Evolutionary conservation across 495 filamentous ascomycete genomes (phyloP).

Genomic region (Penicillium nucicola): DNA sequence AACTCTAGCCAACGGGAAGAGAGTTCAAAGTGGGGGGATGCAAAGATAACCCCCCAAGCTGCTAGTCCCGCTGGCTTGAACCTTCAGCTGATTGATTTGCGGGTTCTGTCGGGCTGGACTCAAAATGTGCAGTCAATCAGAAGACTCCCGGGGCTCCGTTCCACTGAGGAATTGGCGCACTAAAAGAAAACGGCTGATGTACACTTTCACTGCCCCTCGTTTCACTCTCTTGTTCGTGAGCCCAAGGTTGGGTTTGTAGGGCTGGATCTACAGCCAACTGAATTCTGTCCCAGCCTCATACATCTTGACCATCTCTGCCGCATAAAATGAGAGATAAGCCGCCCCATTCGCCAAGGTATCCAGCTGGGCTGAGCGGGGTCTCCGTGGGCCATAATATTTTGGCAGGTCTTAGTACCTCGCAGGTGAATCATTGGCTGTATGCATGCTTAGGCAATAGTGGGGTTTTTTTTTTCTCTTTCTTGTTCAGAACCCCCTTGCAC

Average conservation of each 20-base stretch:
- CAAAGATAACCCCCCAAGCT: not conserved
- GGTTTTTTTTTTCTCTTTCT: no score
- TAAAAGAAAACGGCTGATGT: conserved; percentile 13
- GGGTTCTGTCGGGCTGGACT: conserved; percentile 9
- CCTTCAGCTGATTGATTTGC: conserved; percentile 18
- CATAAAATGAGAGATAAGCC: no score
- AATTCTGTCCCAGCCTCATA: not conserved
- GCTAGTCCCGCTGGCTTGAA: conserved; percentile 15
- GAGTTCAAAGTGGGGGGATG: conserved; percentile 4
- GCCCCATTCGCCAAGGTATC: no score
- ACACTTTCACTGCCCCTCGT: conserved; percentile 8
- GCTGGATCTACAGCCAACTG: not conserved
- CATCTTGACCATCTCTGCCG: no score
- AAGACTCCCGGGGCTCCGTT: conserved; percentile 20
- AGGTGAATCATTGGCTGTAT: conserved; percentile 6
- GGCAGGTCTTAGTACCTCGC: conserved; percentile 14
- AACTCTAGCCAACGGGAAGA: conserved; percentile 1
- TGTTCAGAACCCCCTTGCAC: not conserved
- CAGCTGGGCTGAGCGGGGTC: not conserved
- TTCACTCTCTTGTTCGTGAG: not conserved
- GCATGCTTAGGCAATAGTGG: conserved; percentile 7
- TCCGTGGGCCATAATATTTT: not conserved
- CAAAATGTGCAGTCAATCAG: conserved; percentile 13
- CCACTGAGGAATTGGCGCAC: conserved; percentile 12
- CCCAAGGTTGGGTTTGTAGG: not conserved